A percentile compares a stretch with the other conserved stretches of the same genome.
Evolutionary conservation across 2,329 filamentous ascomycete species (phyloP).

Genomic region (Pseudophaeomoniella oleicola): DNA sequence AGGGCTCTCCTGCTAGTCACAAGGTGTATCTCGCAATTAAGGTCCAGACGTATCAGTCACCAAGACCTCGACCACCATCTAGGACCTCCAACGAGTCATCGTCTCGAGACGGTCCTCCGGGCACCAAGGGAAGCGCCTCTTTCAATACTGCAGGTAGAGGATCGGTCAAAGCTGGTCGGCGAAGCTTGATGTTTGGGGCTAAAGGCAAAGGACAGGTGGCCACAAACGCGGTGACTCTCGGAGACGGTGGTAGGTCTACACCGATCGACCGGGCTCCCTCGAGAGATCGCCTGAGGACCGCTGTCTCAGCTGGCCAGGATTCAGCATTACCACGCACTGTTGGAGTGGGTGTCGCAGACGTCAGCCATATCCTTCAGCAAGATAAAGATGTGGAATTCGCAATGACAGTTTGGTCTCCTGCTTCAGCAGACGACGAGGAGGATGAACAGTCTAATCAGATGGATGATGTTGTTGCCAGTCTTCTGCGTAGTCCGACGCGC

Average conservation of each 20-base stretch:
- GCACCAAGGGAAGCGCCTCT: constrained; percentile 13
- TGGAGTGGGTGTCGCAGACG: constrained; percentile 61
- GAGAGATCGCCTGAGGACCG: neutral
- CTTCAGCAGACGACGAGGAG: constrained; percentile 39
- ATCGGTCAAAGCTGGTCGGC: constrained; percentile 21
- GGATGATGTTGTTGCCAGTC: constrained; percentile 55
- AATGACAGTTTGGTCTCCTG: constrained; percentile 61
- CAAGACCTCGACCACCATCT: constrained; percentile 14
- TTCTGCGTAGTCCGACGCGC: constrained; percentile 60
- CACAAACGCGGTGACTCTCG: neutral
- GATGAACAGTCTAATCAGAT: constrained; percentile 50
- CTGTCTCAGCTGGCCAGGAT: constrained; percentile 4
- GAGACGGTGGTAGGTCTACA: neutral
- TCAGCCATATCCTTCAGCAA: constrained; percentile 61
- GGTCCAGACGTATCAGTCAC: constrained; percentile 47
- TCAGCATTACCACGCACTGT: constrained; percentile 22
- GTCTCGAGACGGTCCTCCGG: constrained; percentile 18
- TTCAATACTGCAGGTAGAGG: constrained; percentile 20
- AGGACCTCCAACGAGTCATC: constrained; percentile 16
- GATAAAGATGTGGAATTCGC: constrained; percentile 54
- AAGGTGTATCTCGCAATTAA: constrained; percentile 76
- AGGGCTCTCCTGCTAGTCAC: constrained; percentile 42
- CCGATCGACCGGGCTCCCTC: neutral
- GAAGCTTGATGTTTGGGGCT: constrained; percentile 26
- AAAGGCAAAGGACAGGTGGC: constrained; percentile 7